phyloP scores from a whole-genome alignment of 257 asterid genomes.

The Datura wrightii region DNA sequence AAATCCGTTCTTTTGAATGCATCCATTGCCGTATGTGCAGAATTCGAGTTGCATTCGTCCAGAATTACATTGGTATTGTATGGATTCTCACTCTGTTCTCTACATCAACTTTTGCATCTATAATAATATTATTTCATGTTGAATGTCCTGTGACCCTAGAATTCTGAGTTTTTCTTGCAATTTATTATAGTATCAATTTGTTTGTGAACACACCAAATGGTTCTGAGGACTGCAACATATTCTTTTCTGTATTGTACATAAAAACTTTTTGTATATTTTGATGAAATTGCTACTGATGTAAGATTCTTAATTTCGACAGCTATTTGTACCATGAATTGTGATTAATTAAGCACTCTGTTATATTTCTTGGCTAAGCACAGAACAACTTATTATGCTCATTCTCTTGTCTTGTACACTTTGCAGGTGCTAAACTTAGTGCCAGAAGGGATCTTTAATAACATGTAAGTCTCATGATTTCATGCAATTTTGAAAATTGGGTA shows the following conservation, averaged over 20 bases:
- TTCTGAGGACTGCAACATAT: not conserved
- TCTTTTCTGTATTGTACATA: not conserved
- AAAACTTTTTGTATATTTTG: not conserved
- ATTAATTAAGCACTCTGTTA: not conserved
- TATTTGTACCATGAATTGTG: not conserved
- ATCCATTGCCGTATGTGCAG: not conserved
- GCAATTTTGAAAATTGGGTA: not conserved
- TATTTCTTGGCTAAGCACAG: not conserved
- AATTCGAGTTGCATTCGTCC: not conserved
- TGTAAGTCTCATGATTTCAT: not conserved
- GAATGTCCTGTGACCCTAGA: too few relatives aligned
- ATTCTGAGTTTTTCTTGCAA: not conserved
- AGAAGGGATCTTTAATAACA: not conserved
- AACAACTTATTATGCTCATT: slow-evolving; percentile 18
- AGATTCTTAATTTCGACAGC: not conserved
- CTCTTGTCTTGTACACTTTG: not conserved
- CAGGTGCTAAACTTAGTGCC: not conserved
- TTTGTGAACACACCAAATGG: not conserved
- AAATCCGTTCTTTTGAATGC: not conserved
- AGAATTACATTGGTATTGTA: not conserved
- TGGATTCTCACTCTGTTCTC: not conserved
- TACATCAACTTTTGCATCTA: not conserved
- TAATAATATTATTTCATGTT: too few relatives aligned
- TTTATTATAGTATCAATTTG: not conserved
- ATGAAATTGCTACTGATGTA: not conserved